Conservation (phyloP, 768 basidiomycete species). For the Suillus decipiens region DNA sequence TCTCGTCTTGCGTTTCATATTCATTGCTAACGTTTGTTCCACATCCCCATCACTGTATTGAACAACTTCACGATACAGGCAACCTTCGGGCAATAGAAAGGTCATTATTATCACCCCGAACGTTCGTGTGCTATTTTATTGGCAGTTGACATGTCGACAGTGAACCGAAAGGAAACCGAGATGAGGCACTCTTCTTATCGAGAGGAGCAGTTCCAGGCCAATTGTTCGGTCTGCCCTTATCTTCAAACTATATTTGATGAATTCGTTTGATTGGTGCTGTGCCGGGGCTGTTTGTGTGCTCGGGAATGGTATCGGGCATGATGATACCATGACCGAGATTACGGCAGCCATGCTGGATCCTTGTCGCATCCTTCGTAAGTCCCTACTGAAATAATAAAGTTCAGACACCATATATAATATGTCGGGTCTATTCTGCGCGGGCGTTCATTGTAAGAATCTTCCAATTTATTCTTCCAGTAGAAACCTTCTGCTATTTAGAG, state of each 20-base stretch:
- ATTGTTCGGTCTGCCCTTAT: neutral
- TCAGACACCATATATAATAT: neutral
- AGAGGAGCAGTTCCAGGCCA: neutral
- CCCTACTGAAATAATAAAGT: neutral
- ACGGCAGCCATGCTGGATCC: neutral
- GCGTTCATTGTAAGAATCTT: no score
- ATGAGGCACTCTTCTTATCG: neutral
- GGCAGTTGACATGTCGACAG: neutral
- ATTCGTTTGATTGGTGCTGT: neutral
- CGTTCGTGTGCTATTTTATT: neutral
- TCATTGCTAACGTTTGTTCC: no score
- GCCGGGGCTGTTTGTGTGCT: neutral
- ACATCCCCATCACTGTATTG: no score
- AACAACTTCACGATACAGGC: no score
- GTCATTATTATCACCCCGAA: neutral
- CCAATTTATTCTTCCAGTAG: no score
- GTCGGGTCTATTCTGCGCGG: neutral
- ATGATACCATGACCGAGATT: neutral
- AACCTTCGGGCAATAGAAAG: no score
- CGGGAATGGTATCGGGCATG: constrained; percentile 4
- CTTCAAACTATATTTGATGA: neutral
- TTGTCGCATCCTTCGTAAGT: neutral
- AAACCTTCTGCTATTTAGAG: no score
- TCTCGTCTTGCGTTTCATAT: no score
- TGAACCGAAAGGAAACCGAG: neutral